phyloP scores from a whole-genome alignment of 345 rosid species.

The Gossypium arboreum region DNA sequence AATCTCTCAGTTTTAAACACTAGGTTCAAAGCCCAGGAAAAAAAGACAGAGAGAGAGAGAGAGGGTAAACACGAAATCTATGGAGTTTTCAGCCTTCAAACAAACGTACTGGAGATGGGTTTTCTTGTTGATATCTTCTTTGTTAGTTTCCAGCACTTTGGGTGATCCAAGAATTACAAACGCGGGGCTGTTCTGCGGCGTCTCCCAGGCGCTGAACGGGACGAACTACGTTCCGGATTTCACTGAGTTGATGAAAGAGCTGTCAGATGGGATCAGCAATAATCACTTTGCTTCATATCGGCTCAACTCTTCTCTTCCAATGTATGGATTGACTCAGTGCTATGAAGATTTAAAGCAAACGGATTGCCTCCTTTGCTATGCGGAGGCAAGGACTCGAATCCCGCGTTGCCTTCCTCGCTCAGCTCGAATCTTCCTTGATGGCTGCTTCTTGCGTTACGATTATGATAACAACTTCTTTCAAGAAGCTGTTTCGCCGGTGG shows the following conservation, averaged over 20 bases:
- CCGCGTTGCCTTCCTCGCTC: slow-evolving; percentile 54
- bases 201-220: background rate
- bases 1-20: background rate
- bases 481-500: slow-evolving; percentile 35
- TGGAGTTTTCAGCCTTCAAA: slow-evolving; percentile 10
- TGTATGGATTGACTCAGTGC: slow-evolving; percentile 54
- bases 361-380: slow-evolving; percentile 63
- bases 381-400: slow-evolving; percentile 46
- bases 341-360: slow-evolving; percentile 50
- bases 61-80: background rate
- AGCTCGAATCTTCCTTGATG: slow-evolving; percentile 52
- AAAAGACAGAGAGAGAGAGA: background rate
- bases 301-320: slow-evolving; percentile 9
- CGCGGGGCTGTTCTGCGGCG: slow-evolving; percentile 41
- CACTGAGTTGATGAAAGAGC: slow-evolving; percentile 37
- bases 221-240: slow-evolving; percentile 34
- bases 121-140: slow-evolving; percentile 13
- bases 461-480: slow-evolving; percentile 41
- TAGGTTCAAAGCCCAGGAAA: background rate
- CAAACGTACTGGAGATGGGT: slow-evolving; percentile 4
- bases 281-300: slow-evolving; percentile 36
- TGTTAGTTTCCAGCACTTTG: slow-evolving; percentile 4
- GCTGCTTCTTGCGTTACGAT: slow-evolving; percentile 55
- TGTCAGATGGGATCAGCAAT: slow-evolving; percentile 26
- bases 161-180: slow-evolving; percentile 42